A percentile compares a stretch with the other conserved stretches of the same genome.
Evolutionary conservation across 768 basidiomycete species (phyloP).

Genomic region (Pholiota molesta): DNA sequence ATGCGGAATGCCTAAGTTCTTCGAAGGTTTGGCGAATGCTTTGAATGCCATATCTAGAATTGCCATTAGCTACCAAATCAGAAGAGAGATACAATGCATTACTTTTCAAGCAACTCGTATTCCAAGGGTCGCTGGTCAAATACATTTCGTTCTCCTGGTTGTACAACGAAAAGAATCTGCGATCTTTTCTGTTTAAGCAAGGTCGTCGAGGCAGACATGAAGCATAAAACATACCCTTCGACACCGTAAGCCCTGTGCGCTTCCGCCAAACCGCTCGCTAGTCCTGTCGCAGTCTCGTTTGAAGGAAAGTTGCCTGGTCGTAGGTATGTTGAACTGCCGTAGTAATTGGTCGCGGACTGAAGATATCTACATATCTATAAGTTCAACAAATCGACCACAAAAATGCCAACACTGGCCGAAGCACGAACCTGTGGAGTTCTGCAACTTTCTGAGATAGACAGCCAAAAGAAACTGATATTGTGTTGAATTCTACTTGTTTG

Average conservation of each 20-base stretch:
- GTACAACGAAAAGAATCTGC: conserved; percentile 85
- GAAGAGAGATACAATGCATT: conserved; percentile 21
- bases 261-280: conserved; percentile 76
- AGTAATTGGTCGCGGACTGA: conserved; percentile 66
- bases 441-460: conserved; percentile 68
- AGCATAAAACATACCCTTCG: conserved; percentile 41
- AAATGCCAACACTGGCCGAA: neutral
- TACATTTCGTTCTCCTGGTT: conserved; percentile 86
- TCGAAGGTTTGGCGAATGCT: conserved; percentile 77
- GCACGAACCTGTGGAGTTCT: conserved; percentile 72
- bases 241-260: conserved; percentile 78
- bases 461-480: conserved; percentile 92
- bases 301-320: conserved; percentile 61
- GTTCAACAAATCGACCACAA: neutral
- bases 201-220: neutral
- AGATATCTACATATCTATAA: conserved; percentile 58
- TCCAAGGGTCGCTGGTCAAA: conserved; percentile 93
- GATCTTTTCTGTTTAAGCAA: conserved; percentile 32
- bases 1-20: conserved; percentile 62
- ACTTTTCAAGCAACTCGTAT: conserved; percentile 84
- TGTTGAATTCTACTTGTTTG: conserved; percentile 99
- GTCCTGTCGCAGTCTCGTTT: conserved; percentile 70
- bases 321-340: conserved; percentile 55
- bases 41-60: conserved; percentile 68
- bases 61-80: neutral